These are phyloP conservation scores for Skeletonema potamos DNA, from an alignment of 108 stramenopile species.

Conservation along the genomic window DNA sequence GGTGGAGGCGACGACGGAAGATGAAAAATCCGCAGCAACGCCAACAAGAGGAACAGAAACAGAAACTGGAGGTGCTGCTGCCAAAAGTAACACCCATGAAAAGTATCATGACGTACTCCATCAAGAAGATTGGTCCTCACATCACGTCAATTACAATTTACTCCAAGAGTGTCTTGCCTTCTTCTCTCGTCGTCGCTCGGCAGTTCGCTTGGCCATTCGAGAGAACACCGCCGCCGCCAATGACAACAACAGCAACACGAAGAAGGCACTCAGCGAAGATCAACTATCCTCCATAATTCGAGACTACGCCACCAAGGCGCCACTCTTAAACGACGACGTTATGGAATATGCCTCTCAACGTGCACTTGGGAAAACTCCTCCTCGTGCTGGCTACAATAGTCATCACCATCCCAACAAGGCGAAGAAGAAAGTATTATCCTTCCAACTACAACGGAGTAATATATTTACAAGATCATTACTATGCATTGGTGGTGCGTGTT, in stretches of 20 bases:
- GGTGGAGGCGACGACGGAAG: not conserved
- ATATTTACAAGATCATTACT: not conserved
- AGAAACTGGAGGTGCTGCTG: not conserved
- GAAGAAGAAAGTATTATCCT: too few species aligned
- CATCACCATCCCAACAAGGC: not conserved
- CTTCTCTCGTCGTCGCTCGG: conserved; percentile 4
- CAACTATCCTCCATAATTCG: not conserved
- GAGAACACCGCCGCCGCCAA: not conserved
- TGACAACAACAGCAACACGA: not conserved
- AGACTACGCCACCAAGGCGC: not conserved
- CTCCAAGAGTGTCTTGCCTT: conserved; percentile 4
- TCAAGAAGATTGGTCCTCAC: conserved; percentile 24
- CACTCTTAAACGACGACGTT: not conserved
- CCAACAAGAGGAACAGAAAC: not conserved
- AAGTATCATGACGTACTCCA: not conserved
- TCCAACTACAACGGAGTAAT: not conserved
- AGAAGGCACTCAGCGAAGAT: not conserved
- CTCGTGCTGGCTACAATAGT: not conserved
- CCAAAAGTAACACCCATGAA: not conserved
- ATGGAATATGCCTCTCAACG: conserved; percentile 6
- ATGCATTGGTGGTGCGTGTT: not conserved
- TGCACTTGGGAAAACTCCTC: not conserved
- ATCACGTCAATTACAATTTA: conserved; percentile 11
- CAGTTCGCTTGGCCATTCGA: not conserved
- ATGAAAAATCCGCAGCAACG: not conserved